Evolutionary conservation across 78 protist genomes (phyloP).

Genomic region (Cyanophora paradoxa): DNA sequence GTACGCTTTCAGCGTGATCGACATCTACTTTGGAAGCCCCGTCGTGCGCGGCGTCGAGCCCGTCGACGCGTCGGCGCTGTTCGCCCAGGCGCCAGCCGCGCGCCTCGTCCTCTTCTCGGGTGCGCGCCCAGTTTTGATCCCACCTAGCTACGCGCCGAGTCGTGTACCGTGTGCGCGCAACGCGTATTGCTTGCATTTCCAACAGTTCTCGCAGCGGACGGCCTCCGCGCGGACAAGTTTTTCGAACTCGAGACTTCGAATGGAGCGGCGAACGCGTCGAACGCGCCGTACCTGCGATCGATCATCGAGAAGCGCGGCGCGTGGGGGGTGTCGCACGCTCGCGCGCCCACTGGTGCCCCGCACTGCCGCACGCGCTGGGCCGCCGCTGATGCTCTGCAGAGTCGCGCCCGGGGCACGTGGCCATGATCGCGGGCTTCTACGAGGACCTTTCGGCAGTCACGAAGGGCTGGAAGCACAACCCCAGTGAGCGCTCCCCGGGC

Average conservation of each 20-base stretch:
- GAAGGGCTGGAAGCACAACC: slow-evolving; percentile 33
- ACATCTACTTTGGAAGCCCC: background rate
- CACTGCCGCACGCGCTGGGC: no score
- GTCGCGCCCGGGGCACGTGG: slow-evolving; percentile 86
- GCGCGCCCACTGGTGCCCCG: no score
- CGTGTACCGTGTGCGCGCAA: no score
- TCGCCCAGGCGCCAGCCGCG: no score
- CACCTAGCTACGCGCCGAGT: no score
- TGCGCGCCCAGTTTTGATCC: no score
- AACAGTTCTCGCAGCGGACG: no score
- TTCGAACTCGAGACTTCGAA: slow-evolving; percentile 19
- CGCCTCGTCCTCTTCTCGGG: no score
- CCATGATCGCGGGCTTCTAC: slow-evolving; percentile 82
- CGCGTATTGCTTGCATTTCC: no score
- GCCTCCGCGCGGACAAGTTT: slow-evolving; percentile 72
- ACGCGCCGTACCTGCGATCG: slow-evolving; percentile 51
- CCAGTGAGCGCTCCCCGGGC: background rate
- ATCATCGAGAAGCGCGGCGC: slow-evolving; percentile 34
- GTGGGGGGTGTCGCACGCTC: slow-evolving; percentile 78
- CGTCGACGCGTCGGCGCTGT: no score
- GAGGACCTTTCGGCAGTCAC: slow-evolving; percentile 86
- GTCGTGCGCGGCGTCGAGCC: background rate
- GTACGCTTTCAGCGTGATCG: background rate
- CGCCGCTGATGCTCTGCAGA: no score
- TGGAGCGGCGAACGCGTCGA: background rate